phyloP scores from a whole-genome alignment of 2,329 filamentous ascomycete species.

The Ophiostoma sp. region DNA sequence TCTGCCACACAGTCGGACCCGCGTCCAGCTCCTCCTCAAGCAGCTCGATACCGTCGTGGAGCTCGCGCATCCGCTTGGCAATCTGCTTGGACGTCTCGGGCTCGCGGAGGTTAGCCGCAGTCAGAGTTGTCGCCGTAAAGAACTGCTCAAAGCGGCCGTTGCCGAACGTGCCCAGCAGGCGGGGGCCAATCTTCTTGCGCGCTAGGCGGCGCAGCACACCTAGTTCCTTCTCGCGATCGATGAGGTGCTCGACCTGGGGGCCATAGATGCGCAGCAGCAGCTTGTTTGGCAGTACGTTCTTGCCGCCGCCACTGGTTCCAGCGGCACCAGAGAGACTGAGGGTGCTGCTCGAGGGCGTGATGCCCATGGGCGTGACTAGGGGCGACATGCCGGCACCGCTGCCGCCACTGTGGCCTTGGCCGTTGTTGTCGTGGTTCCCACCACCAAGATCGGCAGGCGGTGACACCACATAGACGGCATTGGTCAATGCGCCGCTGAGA shows the following conservation, averaged over 20 bases:
- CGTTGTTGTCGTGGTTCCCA: background rate
- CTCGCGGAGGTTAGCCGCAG: conserved; percentile 71
- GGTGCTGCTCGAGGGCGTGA: conserved; percentile 32
- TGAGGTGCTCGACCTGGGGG: conserved; percentile 91
- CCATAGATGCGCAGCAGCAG: conserved; percentile 90
- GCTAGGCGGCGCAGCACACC: conserved; percentile 82
- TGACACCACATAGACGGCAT: conserved; percentile 91
- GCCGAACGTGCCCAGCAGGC: conserved; percentile 84
- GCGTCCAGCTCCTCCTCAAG: conserved; percentile 73
- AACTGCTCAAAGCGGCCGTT: conserved; percentile 97
- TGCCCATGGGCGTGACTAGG: background rate
- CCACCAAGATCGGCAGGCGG: conserved; percentile 65
- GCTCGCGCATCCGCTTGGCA: conserved; percentile 93
- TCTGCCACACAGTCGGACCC: conserved; percentile 83
- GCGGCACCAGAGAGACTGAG: conserved; percentile 25
- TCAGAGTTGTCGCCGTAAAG: conserved; percentile 81
- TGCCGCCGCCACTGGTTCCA: background rate
- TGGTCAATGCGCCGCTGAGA: conserved; percentile 89
- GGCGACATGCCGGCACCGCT: conserved; percentile 4
- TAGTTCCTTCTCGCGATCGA: conserved; percentile 88
- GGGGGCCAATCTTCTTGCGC: conserved; percentile 88
- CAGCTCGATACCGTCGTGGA: conserved; percentile 90
- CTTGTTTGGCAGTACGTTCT: conserved; percentile 53
- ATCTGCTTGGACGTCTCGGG: conserved; percentile 87
- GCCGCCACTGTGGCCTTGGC: background rate